Percentiles rank a stretch among this genome's conserved stretches.
phyloP scores from a whole-genome alignment of 75 land plant species.

The Cupressus sempervirens region DNA sequence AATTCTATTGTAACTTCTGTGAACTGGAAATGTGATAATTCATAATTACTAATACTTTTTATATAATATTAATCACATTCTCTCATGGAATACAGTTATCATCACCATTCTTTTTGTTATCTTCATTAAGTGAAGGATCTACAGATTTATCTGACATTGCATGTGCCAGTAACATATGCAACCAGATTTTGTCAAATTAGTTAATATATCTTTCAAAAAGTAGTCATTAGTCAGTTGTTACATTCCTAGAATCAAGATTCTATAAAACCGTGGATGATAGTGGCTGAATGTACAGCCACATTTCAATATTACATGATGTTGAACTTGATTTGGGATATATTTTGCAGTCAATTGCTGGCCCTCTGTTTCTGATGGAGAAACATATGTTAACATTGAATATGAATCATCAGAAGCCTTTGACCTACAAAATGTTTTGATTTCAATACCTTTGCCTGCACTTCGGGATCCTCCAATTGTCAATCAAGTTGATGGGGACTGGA shows the following conservation, averaged over 20 bases:
- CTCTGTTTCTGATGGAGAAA: slow-evolving; percentile 90
- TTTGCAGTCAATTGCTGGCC: slow-evolving; percentile 99
- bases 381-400: slow-evolving; percentile 95
- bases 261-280: neutral
- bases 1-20: neutral
- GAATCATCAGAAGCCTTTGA: slow-evolving; percentile 89
- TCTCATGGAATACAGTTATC: neutral
- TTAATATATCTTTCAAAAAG: neutral
- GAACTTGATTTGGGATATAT: neutral
- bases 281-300: neutral
- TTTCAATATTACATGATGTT: neutral
- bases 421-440: slow-evolving; percentile 81
- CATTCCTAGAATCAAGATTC: neutral
- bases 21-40: neutral
- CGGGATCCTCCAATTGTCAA: slow-evolving; percentile 82
- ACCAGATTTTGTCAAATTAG: neutral
- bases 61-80: neutral
- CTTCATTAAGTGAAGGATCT: too few relatives aligned
- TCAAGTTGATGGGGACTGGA: slow-evolving; percentile 98
- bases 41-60: neutral
- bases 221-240: neutral
- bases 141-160: too few relatives aligned
- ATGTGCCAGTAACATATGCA: neutral
- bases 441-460: slow-evolving; percentile 93
- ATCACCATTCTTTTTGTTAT: neutral